Evolutionary conservation across 1,284 basidiomycete species (phyloP).

Genomic region (Ganoderma meredithae): DNA sequence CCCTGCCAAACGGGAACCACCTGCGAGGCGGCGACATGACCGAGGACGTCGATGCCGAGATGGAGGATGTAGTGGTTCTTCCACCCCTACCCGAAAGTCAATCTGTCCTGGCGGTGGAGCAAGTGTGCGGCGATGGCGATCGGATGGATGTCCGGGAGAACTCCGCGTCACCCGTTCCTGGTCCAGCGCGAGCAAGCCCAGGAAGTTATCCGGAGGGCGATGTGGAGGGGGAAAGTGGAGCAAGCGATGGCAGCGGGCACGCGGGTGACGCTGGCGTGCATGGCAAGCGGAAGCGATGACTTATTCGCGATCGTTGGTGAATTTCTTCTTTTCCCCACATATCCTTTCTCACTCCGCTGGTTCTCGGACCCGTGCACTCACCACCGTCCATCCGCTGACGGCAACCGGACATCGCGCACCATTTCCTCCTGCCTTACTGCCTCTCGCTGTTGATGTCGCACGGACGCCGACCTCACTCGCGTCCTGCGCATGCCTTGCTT

Average conservation of each 20-base stretch:
- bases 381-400: not conserved
- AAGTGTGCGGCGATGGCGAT: conserved; percentile 34
- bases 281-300: conserved; percentile 44
- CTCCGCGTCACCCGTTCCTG: conserved; percentile 36
- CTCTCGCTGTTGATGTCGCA: not conserved
- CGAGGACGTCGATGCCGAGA: conserved; percentile 42
- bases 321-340: not conserved
- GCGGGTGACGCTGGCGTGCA: conserved; percentile 37
- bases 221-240: conserved; percentile 36
- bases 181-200: conserved; percentile 29
- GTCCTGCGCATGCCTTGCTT: not conserved
- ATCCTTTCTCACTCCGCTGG: conserved; percentile 6
- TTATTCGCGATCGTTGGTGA: not conserved
- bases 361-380: conserved; percentile 5
- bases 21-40: conserved; percentile 32
- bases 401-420: not conserved
- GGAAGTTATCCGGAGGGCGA: conserved; percentile 36
- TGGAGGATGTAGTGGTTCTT: conserved; percentile 39
- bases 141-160: conserved; percentile 31
- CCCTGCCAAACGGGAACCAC: conserved; percentile 21
- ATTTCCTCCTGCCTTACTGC: not conserved
- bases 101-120: conserved; percentile 30
- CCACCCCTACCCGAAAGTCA: conserved; percentile 42
- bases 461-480: conserved; percentile 1
- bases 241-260: conserved; percentile 35